Evolutionary conservation across 371 early-diverging fungal genomes (phyloP).

Genomic region (Lichtheimia corymbifera): DNA sequence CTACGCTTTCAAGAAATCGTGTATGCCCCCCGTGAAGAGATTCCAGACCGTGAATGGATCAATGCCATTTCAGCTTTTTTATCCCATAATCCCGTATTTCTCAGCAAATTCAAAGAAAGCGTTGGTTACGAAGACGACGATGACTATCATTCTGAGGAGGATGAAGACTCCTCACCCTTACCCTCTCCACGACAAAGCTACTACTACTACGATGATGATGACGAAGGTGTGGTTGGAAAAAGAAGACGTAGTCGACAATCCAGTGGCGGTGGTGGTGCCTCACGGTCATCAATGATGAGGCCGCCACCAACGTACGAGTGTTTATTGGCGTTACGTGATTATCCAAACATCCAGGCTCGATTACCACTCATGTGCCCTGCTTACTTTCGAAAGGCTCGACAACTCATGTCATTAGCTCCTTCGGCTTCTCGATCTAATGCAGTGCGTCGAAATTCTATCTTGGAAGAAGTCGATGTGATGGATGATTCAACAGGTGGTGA

Average conservation of each 20-base stretch:
- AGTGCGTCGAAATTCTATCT: conserved; percentile 38
- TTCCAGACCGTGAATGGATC: conserved; percentile 43
- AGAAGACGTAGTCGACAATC: neutral
- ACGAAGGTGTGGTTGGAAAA: neutral
- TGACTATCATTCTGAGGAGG: conserved; percentile 11
- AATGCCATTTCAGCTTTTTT: conserved; percentile 36
- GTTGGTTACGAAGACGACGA: conserved; percentile 41
- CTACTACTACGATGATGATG: neutral
- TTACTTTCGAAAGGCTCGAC: conserved; percentile 42
- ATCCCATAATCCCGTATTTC: conserved; percentile 40
- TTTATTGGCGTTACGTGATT: conserved; percentile 26
- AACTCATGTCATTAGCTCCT: conserved; percentile 32
- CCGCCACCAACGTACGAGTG: neutral
- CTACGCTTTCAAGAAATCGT: conserved; percentile 35
- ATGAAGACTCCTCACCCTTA: neutral
- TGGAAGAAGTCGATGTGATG: conserved; percentile 32
- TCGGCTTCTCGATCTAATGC: conserved; percentile 23
- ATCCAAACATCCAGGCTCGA: conserved; percentile 31
- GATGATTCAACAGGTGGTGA: conserved; percentile 8
- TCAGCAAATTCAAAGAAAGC: conserved; percentile 44
- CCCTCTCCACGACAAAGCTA: neutral
- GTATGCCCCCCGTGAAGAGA: conserved; percentile 39
- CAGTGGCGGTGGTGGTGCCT: neutral
- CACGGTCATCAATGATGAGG: neutral
- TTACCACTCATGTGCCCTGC: conserved; percentile 29